Evolutionary conservation across 2,329 filamentous ascomycete species (phyloP), one percentile per base, ranked within the genome.

Genomic region (Fusarium chlamydosporum): DNA sequence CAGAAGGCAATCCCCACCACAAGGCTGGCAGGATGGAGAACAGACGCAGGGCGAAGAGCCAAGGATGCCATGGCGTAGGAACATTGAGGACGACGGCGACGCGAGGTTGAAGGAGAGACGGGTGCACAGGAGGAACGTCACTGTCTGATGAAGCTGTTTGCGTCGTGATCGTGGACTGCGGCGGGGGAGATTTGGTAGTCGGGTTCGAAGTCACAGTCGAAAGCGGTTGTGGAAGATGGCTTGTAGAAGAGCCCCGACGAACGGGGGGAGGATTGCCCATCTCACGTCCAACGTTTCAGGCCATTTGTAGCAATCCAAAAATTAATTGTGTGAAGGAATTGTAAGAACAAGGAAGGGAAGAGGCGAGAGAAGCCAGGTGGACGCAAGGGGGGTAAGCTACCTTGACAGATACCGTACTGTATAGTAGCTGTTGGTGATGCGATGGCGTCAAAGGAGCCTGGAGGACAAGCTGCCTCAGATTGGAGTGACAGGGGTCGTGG

Each of bases 21-120:
- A 89, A 82, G 52, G 90, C 89, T 16, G 92, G 92, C 23, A 86
- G 84, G 54, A 92, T 88, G 62, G 91, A 93, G 65, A 91, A 80
- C 26, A 91, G 87, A n/a, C 92, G 89, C 71, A 91, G 89, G 66
- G 90, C 82, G 67, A 93, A 88, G 56, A 95, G 85, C 60, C 90
- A 89, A 41, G 91, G 83, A 76, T 94, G 90, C 90, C 92, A 95
- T 65, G 84, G 84, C 66, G 84, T 84, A 55, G 91, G 89, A 16
- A 96, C 88, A 52, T 92, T 92, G 46, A 95, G 85, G 33, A 93
- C 86, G 72, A 94, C 91, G 67, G 92, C 92, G 57, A 95, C 88
- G 57, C 92, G 91, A 13, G 92, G 92, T 75, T 94, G 91, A 42
- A 93, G 83, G 53, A 90, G 81, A 16, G 86, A 79, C 23, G 77